A percentile compares a stretch with the other conserved stretches of the same genome.
These are phyloP conservation scores for Murraya koenigii DNA, from an alignment of 345 rosid species.

Conservation along the genomic window DNA sequence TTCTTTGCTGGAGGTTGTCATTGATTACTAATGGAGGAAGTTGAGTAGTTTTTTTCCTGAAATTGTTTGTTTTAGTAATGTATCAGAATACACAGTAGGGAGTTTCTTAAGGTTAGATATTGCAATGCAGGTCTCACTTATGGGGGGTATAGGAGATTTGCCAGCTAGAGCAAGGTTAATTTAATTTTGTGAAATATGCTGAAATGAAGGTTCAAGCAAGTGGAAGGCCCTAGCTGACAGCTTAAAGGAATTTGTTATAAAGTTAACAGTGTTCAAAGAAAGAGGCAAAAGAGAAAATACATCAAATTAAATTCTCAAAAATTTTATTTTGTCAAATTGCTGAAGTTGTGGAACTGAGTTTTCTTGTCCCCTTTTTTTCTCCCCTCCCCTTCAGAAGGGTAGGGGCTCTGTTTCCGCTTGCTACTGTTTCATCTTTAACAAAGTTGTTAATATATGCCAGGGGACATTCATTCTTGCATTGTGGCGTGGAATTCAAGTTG, in stretches of 20 bases:
- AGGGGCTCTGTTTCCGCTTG: neutral
- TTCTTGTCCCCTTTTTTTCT: neutral
- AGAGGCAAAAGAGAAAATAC: neutral
- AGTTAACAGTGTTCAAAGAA: neutral
- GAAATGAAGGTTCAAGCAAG: neutral
- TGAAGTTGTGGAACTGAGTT: neutral
- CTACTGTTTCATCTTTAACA: neutral
- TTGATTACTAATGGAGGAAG: neutral
- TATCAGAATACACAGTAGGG: neutral
- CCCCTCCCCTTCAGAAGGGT: no score
- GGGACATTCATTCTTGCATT: conserved; percentile 77
- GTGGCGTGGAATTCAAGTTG: conserved; percentile 97
- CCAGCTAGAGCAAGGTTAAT: neutral
- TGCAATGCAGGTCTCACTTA: neutral
- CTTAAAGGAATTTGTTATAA: neutral
- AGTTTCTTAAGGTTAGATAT: neutral
- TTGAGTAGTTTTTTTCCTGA: neutral
- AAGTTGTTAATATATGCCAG: conserved; percentile 36
- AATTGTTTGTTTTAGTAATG: neutral
- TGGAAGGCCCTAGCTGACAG: neutral
- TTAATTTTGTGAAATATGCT: conserved; percentile 4
- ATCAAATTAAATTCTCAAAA: neutral
- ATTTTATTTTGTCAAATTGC: neutral
- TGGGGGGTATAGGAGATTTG: neutral
- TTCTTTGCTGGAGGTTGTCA: neutral